Evolutionary conservation across 163 green algal genomes (phyloP).

Genomic region (Chlamydomonas reinhardtii): DNA sequence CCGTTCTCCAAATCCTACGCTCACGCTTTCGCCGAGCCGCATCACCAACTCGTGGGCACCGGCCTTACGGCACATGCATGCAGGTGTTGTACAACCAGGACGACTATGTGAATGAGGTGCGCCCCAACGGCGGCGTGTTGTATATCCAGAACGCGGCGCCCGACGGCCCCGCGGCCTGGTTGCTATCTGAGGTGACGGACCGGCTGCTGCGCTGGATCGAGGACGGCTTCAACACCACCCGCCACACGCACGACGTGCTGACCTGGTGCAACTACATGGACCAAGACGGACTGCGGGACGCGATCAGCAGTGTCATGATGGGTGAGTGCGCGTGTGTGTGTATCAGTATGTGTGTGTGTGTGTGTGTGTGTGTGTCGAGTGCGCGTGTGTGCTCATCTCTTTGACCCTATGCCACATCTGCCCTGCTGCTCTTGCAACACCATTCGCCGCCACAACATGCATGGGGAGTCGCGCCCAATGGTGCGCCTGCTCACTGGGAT

Average conservation of each 20-base stretch:
- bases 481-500: too few species aligned
- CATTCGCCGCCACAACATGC: too few species aligned
- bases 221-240: conserved; percentile 27
- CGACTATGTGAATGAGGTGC: not conserved
- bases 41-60: too few species aligned
- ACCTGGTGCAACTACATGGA: conserved; percentile 48
- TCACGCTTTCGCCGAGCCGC: too few species aligned
- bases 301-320: conserved; percentile 19
- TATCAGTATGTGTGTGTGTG: too few species aligned
- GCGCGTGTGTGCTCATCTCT: too few species aligned
- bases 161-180: conserved; percentile 34
- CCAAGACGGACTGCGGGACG: conserved; percentile 35
- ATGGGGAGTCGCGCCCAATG: too few species aligned
- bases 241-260: not conserved
- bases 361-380: not conserved
- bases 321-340: not conserved
- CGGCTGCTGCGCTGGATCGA: conserved; percentile 42
- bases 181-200: conserved; percentile 39
- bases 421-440: too few species aligned
- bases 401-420: too few species aligned
- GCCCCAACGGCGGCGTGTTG: conserved; percentile 36
- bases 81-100: conserved; percentile 30
- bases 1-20: too few species aligned
- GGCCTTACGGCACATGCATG: too few species aligned
- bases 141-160: conserved; percentile 47